Conservation (phyloP, 2,329 filamentous ascomycete species). For the Colletotrichum lindemuthianum region DNA sequence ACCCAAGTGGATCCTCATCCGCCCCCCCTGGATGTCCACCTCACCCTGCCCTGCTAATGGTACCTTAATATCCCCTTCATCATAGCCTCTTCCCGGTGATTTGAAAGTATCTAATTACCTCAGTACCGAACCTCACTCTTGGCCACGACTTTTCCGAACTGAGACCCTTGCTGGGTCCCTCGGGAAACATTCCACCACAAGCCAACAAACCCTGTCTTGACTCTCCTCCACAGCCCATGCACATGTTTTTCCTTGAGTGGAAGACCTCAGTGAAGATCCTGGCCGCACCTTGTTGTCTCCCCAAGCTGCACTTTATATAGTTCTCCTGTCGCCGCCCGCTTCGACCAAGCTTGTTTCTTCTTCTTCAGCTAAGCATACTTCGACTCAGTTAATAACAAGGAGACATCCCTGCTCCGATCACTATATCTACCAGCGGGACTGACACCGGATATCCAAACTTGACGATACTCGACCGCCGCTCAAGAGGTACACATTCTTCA, state of each 20-base stretch:
- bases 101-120: too few species aligned
- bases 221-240: background rate
- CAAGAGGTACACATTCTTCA: background rate
- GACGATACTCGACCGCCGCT: too few species aligned
- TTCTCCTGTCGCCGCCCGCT: background rate
- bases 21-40: background rate
- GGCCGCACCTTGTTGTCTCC: slow-evolving; percentile 8
- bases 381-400: background rate
- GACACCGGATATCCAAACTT: too few species aligned
- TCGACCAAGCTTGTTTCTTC: background rate
- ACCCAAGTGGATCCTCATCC: slow-evolving; percentile 3
- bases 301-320: slow-evolving; percentile 13
- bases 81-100: too few species aligned
- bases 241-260: background rate
- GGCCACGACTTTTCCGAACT: background rate
- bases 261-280: background rate
- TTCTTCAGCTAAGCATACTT: slow-evolving; percentile 9
- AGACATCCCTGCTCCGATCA: too few species aligned
- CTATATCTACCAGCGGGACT: too few species aligned
- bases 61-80: too few species aligned
- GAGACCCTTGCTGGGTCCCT: slow-evolving; percentile 12
- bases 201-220: too few species aligned
- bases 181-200: slow-evolving; percentile 32
- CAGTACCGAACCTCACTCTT: slow-evolving; percentile 5
- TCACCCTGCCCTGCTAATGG: too few species aligned